phyloP scores from a whole-genome alignment of 148 eudicot genomes.

The Cornus controversa region DNA sequence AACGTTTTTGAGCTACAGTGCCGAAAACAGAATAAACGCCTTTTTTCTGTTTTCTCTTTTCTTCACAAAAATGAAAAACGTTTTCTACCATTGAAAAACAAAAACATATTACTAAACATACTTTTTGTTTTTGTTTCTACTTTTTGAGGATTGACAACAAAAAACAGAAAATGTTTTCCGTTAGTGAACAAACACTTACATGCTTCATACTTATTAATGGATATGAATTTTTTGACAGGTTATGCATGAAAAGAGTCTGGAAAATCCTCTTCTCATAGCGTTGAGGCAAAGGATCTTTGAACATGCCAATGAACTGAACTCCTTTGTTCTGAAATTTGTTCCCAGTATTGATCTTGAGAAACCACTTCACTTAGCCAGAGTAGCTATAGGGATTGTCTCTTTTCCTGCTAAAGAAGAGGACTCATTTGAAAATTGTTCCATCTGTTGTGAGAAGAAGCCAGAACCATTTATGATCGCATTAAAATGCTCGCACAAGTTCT shows the following conservation, averaged over 20 bases:
- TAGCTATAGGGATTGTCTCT: slow-evolving; percentile 66
- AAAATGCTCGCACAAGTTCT: slow-evolving; percentile 72
- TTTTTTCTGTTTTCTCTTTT: too few species aligned
- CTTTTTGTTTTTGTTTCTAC: too few species aligned
- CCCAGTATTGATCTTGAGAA: slow-evolving; percentile 41
- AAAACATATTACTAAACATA: too few species aligned
- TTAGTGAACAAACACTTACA: too few species aligned
- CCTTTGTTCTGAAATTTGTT: slow-evolving; percentile 51
- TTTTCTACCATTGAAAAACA: too few species aligned
- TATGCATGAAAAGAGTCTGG: slow-evolving; percentile 30
- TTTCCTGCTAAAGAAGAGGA: slow-evolving; percentile 27
- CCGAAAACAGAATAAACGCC: too few species aligned
- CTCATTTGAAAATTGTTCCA: slow-evolving; percentile 48
- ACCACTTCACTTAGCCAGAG: slow-evolving; percentile 58
- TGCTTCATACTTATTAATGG: not conserved
- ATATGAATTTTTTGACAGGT: slow-evolving; percentile 42
- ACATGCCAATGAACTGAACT: slow-evolving; percentile 44
- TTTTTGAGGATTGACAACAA: too few species aligned
- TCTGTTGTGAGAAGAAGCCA: slow-evolving; percentile 72
- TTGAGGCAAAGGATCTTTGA: slow-evolving; percentile 61
- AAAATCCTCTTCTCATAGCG: slow-evolving; percentile 58
- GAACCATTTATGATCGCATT: slow-evolving; percentile 48
- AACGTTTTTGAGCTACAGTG: too few species aligned
- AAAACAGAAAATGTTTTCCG: too few species aligned
- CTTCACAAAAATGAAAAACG: too few species aligned